Conservation (phyloP, 495 filamentous ascomycete species). For the Geoglossum glabrum region DNA sequence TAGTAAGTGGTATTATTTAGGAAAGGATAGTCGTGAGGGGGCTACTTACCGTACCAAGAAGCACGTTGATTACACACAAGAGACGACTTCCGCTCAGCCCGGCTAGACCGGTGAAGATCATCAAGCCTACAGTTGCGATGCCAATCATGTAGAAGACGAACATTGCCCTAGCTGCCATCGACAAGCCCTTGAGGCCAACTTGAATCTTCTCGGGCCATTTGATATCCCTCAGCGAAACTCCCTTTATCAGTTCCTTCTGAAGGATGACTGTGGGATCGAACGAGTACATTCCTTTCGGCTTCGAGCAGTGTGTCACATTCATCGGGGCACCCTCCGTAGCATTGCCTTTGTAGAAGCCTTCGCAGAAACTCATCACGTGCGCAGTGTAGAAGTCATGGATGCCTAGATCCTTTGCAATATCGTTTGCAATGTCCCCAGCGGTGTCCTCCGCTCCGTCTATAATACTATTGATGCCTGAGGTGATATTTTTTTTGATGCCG, state of each 20-base stretch:
- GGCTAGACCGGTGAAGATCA: slow-evolving; percentile 34
- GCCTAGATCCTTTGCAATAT: slow-evolving; percentile 27
- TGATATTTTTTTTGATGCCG: too few relatives aligned
- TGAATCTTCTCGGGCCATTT: slow-evolving; percentile 43
- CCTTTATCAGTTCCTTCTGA: slow-evolving; percentile 28
- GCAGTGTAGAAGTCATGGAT: slow-evolving; percentile 56
- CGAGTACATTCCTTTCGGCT: slow-evolving; percentile 28
- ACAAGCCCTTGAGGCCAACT: slow-evolving; percentile 32
- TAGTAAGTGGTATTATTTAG: background rate
- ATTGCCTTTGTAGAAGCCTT: slow-evolving; percentile 34
- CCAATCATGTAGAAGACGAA: slow-evolving; percentile 48
- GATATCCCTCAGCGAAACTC: slow-evolving; percentile 33
- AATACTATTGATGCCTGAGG: too few relatives aligned
- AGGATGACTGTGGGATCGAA: slow-evolving; percentile 42
- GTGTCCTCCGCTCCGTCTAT: too few relatives aligned
- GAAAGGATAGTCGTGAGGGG: background rate
- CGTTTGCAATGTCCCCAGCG: slow-evolving; percentile 26
- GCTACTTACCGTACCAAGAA: slow-evolving; percentile 18
- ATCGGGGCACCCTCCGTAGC: slow-evolving; percentile 25
- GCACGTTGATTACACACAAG: slow-evolving; percentile 22
- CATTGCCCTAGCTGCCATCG: slow-evolving; percentile 23
- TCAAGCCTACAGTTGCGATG: slow-evolving; percentile 33
- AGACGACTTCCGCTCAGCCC: slow-evolving; percentile 20
- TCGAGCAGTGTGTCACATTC: slow-evolving; percentile 42
- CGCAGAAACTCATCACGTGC: slow-evolving; percentile 51